Percentiles rank a stretch among this genome's conserved stretches.
These are phyloP conservation scores for Tuber magnatum DNA, from an alignment of 495 filamentous ascomycete species.

Conservation along the genomic window DNA sequence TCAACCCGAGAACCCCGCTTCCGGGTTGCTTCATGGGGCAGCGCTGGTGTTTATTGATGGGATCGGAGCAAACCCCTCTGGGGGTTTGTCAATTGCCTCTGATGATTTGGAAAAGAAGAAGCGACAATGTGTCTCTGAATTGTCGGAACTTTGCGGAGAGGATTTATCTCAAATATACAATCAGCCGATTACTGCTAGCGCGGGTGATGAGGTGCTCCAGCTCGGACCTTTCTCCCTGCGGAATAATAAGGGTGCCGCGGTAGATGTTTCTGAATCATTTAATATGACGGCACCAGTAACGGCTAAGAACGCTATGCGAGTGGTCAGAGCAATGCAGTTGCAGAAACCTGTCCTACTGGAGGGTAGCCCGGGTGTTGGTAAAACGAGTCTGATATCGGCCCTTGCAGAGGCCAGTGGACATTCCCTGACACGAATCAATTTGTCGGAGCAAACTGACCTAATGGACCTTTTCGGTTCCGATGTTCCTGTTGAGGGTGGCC, in stretches of 20 bases:
- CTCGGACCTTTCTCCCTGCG: slow-evolving; percentile 69
- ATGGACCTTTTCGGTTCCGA: slow-evolving; percentile 98
- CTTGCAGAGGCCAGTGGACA: slow-evolving; percentile 70
- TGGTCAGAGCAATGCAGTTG: slow-evolving; percentile 81
- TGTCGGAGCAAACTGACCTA: slow-evolving; percentile 95
- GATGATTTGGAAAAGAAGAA: slow-evolving; percentile 53
- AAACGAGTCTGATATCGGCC: slow-evolving; percentile 84
- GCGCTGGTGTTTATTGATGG: slow-evolving; percentile 95
- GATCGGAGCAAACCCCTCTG: slow-evolving; percentile 86
- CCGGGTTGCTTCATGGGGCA: slow-evolving; percentile 73
- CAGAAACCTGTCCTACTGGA: slow-evolving; percentile 87
- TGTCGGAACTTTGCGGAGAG: slow-evolving; percentile 57
- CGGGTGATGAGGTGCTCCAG: slow-evolving; percentile 48
- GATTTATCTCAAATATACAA: slow-evolving; percentile 60
- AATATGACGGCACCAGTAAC: slow-evolving; percentile 85
- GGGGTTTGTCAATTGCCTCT: slow-evolving; percentile 57
- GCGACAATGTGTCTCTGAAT: slow-evolving; percentile 60
- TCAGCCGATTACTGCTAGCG: slow-evolving; percentile 41
- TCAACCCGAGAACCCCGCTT: slow-evolving; percentile 47
- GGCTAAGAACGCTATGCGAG: slow-evolving; percentile 76
- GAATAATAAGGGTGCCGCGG: slow-evolving; percentile 46
- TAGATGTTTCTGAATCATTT: slow-evolving; percentile 53
- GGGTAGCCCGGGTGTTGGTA: slow-evolving; percentile 93
- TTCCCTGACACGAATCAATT: slow-evolving; percentile 82
- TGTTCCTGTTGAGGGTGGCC: slow-evolving; percentile 82